phyloP scores from a whole-genome alignment of 2,329 filamentous ascomycete species.

The Ceratocystis cacaofunesta region DNA sequence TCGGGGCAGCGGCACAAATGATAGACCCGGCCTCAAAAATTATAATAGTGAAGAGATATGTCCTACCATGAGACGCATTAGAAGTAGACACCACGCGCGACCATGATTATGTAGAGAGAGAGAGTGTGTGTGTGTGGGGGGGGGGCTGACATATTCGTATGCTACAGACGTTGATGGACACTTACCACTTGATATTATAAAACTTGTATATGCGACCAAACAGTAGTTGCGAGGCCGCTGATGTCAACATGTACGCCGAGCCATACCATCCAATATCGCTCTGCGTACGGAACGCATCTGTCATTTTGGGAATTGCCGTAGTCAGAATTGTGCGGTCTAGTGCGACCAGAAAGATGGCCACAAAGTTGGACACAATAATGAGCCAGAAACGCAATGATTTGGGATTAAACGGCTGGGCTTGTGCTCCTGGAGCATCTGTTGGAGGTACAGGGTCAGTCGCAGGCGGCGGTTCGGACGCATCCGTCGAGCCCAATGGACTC shows the following conservation, averaged over 20 bases:
- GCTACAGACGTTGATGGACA: not conserved
- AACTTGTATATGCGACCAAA: constrained; percentile 38
- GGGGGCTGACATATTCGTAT: too few relatives aligned
- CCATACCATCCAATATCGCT: constrained; percentile 48
- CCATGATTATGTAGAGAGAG: too few relatives aligned
- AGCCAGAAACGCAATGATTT: constrained; percentile 41
- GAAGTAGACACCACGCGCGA: too few relatives aligned
- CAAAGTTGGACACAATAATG: constrained; percentile 37
- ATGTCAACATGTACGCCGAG: constrained; percentile 44
- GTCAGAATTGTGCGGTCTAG: constrained; percentile 39
- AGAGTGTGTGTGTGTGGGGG: too few relatives aligned
- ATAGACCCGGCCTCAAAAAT: constrained; percentile 41
- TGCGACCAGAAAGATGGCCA: constrained; percentile 43
- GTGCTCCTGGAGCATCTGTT: not conserved
- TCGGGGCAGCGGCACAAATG: constrained; percentile 40
- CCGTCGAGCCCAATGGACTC: not conserved
- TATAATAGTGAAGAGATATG: constrained; percentile 33
- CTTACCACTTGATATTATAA: constrained; percentile 33
- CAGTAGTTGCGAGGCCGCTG: constrained; percentile 36
- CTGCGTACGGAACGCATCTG: constrained; percentile 37
- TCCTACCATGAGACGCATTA: constrained; percentile 19
- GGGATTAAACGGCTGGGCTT: constrained; percentile 32
- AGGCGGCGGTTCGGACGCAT: constrained; percentile 21
- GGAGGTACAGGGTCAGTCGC: not conserved
- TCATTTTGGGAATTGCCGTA: constrained; percentile 38